phyloP scores from a whole-genome alignment of 1,139 yeast species.

The Kodamaea alishanica region DNA sequence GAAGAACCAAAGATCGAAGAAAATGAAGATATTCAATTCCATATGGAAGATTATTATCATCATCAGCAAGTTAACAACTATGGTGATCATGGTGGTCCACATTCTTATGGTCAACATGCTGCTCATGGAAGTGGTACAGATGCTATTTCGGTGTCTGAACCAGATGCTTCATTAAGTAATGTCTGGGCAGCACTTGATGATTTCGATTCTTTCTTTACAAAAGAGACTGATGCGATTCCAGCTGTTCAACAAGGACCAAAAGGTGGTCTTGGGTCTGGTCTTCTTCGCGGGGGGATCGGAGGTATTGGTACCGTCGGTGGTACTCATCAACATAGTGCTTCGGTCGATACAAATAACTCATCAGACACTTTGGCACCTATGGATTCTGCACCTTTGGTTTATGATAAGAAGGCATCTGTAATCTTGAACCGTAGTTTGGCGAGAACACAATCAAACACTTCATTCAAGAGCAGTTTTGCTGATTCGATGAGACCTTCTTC shows the following conservation, averaged over 20 bases:
- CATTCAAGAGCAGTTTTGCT: slow-evolving; percentile 71
- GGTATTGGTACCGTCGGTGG: slow-evolving; percentile 1
- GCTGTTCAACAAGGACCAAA: slow-evolving; percentile 8
- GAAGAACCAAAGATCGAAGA: slow-evolving; percentile 22
- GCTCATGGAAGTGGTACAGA: slow-evolving; percentile 18
- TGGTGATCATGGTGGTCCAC: slow-evolving; percentile 13
- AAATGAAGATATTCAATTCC: slow-evolving; percentile 51
- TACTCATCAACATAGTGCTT: slow-evolving; percentile 45
- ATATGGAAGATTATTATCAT: slow-evolving; percentile 67
- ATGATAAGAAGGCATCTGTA: slow-evolving; percentile 74
- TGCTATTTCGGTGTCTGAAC: slow-evolving; percentile 47
- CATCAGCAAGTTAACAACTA: slow-evolving; percentile 32
- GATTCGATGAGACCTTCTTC: slow-evolving; percentile 46
- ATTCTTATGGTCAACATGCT: too few relatives aligned
- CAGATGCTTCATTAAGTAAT: slow-evolving; percentile 77
- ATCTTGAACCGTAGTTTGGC: slow-evolving; percentile 73
- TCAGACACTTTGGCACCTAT: slow-evolving; percentile 45
- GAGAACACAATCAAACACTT: slow-evolving; percentile 68
- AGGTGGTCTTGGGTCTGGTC: slow-evolving; percentile 2
- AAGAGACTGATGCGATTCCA: slow-evolving; percentile 36
- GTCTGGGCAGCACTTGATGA: slow-evolving; percentile 98
- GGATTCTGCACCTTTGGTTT: slow-evolving; percentile 75
- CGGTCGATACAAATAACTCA: slow-evolving; percentile 46
- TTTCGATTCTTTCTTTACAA: slow-evolving; percentile 86
- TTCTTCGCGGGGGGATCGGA: background rate